These are phyloP conservation scores for Chaetomiaceae sp. DNA, from an alignment of 2,329 filamentous ascomycete genomes.

Conservation along the genomic window DNA sequence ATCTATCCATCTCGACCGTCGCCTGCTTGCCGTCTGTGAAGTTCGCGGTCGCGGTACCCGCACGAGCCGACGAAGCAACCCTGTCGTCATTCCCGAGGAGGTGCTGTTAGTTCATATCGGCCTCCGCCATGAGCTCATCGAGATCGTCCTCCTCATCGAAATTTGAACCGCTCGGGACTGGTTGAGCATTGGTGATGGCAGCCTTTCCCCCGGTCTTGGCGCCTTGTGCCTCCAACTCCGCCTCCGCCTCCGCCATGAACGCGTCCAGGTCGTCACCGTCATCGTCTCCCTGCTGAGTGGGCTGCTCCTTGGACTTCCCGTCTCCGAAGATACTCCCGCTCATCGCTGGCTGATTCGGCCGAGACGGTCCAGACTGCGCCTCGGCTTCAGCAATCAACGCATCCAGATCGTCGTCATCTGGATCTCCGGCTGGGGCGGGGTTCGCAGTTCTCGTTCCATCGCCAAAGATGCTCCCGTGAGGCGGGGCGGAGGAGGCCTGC, in stretches of 20 bases:
- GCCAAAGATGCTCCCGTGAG: constrained; percentile 10
- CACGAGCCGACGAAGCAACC: not conserved
- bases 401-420: constrained; percentile 34
- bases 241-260: constrained; percentile 30
- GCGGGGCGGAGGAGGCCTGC: not conserved
- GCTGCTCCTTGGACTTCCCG: constrained; percentile 7
- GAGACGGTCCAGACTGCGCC: constrained; percentile 19
- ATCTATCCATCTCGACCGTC: constrained; percentile 61
- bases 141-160: constrained; percentile 31
- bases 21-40: constrained; percentile 63
- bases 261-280: constrained; percentile 34
- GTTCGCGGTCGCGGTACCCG: constrained; percentile 20
- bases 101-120: not conserved
- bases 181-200: not conserved
- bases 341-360: not conserved
- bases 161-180: constrained; percentile 4
- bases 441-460: constrained; percentile 15
- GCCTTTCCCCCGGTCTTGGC: not conserved
- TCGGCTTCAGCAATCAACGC: constrained; percentile 34
- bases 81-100: not conserved
- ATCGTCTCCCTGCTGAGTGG: constrained; percentile 17
- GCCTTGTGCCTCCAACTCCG: not conserved
- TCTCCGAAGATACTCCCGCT: constrained; percentile 19
- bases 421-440: constrained; percentile 12
- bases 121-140: constrained; percentile 33